These are phyloP conservation scores for Calonectria leucothoes DNA, from an alignment of 2,329 filamentous ascomycete genomes.

Conservation along the genomic window DNA sequence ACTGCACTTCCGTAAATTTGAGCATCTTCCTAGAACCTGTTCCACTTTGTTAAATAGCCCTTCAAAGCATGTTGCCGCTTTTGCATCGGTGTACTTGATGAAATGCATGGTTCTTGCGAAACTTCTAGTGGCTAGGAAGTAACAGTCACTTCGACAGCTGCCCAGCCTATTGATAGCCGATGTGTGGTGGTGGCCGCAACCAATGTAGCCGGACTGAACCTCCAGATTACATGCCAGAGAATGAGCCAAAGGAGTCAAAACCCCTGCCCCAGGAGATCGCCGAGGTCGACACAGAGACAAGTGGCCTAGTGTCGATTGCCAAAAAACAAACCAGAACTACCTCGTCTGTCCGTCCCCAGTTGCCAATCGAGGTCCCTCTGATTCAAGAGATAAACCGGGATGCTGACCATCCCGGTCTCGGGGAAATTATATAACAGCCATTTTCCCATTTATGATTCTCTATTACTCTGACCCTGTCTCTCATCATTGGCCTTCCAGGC, in stretches of 20 bases:
- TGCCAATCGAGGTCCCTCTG: not conserved
- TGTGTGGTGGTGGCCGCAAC: too few species aligned
- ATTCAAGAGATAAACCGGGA: not conserved
- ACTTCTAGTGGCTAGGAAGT: too few species aligned
- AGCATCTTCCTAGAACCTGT: too few species aligned
- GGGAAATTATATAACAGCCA: not conserved
- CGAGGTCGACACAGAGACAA: not conserved
- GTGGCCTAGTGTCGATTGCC: not conserved
- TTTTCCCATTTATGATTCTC: not conserved
- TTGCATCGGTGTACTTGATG: too few species aligned
- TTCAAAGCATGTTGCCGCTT: too few species aligned
- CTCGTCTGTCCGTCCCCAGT: not conserved
- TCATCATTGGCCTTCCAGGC: not conserved
- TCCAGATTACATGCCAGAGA: too few species aligned
- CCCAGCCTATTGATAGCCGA: too few species aligned
- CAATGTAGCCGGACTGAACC: not conserved
- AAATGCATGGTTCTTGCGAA: too few species aligned
- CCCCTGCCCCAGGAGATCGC: not conserved
- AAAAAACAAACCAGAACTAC: not conserved
- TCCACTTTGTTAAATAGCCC: too few species aligned
- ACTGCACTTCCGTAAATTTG: too few species aligned
- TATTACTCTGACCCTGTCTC: not conserved
- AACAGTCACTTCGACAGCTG: too few species aligned
- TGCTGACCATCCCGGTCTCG: not conserved
- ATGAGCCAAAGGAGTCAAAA: not conserved